Evolutionary conservation across 352 stramenopile genomes (phyloP), one percentile per base, ranked within the genome.

Genomic region (Pythium pectinolyticum): DNA sequence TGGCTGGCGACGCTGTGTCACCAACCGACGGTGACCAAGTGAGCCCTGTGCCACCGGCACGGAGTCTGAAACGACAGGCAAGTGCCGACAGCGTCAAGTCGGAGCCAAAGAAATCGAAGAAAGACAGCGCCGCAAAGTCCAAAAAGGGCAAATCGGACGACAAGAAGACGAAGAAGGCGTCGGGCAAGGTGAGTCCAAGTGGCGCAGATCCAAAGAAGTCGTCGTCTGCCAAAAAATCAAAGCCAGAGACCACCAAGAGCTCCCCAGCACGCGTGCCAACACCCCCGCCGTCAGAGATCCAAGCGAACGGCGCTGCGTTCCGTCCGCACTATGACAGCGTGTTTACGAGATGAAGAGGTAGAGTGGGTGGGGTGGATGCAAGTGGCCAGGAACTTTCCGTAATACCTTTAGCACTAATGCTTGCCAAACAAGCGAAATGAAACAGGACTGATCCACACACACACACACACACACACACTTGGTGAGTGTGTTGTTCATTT

Each of bases 281-380:
- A n/a, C n/a, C n/a, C n/a, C n/a, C n/a, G n/a, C n/a, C n/a, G n/a
- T n/a, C 17, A 2, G 48, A 65, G 17, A 35, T 28, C 24, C 35
- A 45, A 10, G 15, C 32, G 2, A 55, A 69, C 5, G 51, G 24
- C 37, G 34, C 70, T 40, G 37, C 70, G 0, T 90, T 80, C 40
- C 74, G 77, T 24, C 80, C 78, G 46, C 80, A 86, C 34, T 84
- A 88, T 54, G 82, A 91, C 61, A 89, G 67, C 52, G 73, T 89
- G 4, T 91, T 88, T 48, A 80, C 76, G 22, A 77, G 71, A 43
- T 86, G 84, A 51, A 22, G 22, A 77, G 71, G 41, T 86, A 86
- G 55, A 22, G 25, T 10, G 7, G 30, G 14, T 30, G 1, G 9
- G 22, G 22, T 47, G 34, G 48, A 47, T 58, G 32, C 31, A 37